Base-by-base conservation (phyloP, 192 early-diverging fungal species). In the Lobosporangium transversale region DNA sequence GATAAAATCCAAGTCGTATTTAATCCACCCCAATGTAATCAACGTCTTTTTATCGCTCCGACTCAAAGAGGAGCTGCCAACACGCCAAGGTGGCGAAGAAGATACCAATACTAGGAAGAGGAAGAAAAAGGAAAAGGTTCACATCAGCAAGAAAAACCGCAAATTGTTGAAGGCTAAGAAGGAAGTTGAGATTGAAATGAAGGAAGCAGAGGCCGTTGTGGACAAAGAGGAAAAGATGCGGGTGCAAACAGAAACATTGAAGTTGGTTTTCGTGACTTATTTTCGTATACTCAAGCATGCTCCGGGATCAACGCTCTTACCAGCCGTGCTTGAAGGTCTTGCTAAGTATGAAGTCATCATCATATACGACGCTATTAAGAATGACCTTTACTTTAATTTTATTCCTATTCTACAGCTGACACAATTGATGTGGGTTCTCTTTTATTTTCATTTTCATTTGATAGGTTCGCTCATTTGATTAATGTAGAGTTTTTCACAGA, bases 401-500 rank as follows among this genome's bases (percentile, higher is more conserved):
- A 17, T 11, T 11, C 1, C 14, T 4, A 14, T 54, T 24, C 14
- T 32, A 44, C 59, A 50, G 36, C 32, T 21, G 6, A n/a, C 10
- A 31, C 11, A 12, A 48, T 54, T 65, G 50, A 40, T 30, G 6
- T 45, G 18, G 1, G 20, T 59, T 6, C 7, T 14, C 47, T 32
- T 53, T 42, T 30, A 24, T 54, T 48, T 45, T 27, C 27, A n/a
- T n/a, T n/a, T n/a, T n/a, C n/a, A n/a, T 55, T 53, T 11, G 8
- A 66, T 55, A 84, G 88, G 62, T 98, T 95, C 83, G 93, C 96
- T 14, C 97, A 98, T 79, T 79, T 99, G 36, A 99, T 99, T 79
- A 96, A 92, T 66, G 89, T 99, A 24, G 96, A 99, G 60, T 97
- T 97, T 60, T 99, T 97, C 79, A 84, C 89, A 7, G 96, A 98